Evolutionary conservation across 75 land plant species (phyloP).

Genomic region (Pinus taeda): DNA sequence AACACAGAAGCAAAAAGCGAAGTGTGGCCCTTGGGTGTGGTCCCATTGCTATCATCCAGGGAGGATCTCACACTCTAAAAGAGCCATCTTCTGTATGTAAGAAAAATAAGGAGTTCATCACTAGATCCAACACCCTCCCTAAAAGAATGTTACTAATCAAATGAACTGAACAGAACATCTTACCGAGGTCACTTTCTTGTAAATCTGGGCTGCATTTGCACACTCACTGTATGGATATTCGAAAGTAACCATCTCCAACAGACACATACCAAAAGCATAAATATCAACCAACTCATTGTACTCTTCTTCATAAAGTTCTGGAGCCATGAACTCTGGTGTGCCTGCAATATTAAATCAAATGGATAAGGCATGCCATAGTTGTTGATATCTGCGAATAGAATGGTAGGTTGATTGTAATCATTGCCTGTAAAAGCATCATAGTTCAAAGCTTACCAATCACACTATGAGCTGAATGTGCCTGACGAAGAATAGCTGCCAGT

Average conservation of each 20-base stretch:
- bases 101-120: neutral
- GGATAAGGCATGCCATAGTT: conserved; percentile 9
- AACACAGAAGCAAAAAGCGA: neutral
- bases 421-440: neutral
- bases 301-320: conserved; percentile 76
- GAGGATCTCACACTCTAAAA: neutral
- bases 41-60: no score
- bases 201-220: conserved; percentile 73
- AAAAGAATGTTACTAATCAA: neutral
- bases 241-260: conserved; percentile 79
- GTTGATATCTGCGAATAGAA: neutral
- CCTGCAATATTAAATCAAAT: conserved; percentile 30
- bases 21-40: neutral
- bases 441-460: conserved; percentile 60
- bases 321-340: conserved; percentile 91
- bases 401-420: neutral
- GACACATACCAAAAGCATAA: conserved; percentile 93
- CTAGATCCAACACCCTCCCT: neutral
- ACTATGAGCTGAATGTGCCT: conserved; percentile 73
- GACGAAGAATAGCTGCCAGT: conserved; percentile 62
- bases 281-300: conserved; percentile 92
- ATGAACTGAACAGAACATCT: conserved; percentile 11
- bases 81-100: neutral
- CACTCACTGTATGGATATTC: conserved; percentile 90
- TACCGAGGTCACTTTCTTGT: conserved; percentile 74